A percentile compares a stretch with the other conserved stretches of the same genome.
These are phyloP conservation scores for Raddia guianensis DNA, from an alignment of 176 grass and related monocot species.

Conservation along the genomic window DNA sequence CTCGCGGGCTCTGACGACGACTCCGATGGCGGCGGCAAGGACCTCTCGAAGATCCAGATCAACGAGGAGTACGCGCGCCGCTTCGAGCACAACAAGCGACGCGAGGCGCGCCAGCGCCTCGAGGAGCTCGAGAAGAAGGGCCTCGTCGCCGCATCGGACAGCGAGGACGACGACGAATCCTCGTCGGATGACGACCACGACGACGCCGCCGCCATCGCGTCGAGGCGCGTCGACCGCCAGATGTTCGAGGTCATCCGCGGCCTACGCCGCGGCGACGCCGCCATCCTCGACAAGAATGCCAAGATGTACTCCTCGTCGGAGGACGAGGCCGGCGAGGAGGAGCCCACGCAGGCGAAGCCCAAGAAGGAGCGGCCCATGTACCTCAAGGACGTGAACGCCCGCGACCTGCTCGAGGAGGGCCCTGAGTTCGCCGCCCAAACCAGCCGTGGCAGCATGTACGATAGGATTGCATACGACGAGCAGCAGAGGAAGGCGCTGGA, in stretches of 20 bases:
- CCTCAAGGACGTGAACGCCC: constrained; percentile 89
- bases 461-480: constrained; percentile 68
- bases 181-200: constrained; percentile 31
- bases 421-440: constrained; percentile 64
- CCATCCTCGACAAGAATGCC: constrained; percentile 52
- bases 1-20: constrained; percentile 47
- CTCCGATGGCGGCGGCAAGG: constrained; percentile 33
- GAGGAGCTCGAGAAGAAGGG: constrained; percentile 74
- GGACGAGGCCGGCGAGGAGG: constrained; percentile 41
- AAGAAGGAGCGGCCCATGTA: constrained; percentile 83
- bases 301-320: constrained; percentile 67
- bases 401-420: constrained; percentile 76
- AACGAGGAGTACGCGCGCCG: constrained; percentile 67
- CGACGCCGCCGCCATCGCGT: not conserved
- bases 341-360: constrained; percentile 35
- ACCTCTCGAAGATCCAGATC: constrained; percentile 69
- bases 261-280: constrained; percentile 66
- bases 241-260: constrained; percentile 70
- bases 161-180: constrained; percentile 19
- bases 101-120: constrained; percentile 62
- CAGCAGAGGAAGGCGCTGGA: constrained; percentile 70
- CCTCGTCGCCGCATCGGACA: constrained; percentile 13
- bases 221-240: constrained; percentile 52
- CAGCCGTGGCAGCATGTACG: constrained; percentile 53
- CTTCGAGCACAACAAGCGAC: constrained; percentile 86